Evolutionary conservation across 192 early-diverging fungal genomes (phyloP), one percentile per base, ranked within the genome.

Genomic region (Gigaspora rosea): DNA sequence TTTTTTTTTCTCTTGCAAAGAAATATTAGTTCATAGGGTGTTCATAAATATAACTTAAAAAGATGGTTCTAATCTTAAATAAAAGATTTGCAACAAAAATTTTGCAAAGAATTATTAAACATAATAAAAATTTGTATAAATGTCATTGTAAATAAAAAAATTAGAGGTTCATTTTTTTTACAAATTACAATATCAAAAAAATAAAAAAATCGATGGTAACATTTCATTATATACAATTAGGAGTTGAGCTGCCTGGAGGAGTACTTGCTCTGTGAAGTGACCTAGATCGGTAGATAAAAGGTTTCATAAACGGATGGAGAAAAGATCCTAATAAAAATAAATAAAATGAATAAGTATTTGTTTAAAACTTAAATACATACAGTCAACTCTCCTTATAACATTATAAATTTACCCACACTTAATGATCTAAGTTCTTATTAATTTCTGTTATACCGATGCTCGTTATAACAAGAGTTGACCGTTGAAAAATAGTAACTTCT

Each of bases 391-490:
- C 48, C 20, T 20, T 69, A 69, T 50, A 69, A 69, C 48, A 51
- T 27, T 7, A 22, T 50, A 20, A 18, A 69, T 50, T n/a, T 48
- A 51, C 22, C n/a, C n/a, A 50, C 36, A 27, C 8, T 32, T 51
- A 16, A 51, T 15, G 8, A 49, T 49, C 11, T 49, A 13, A 6
- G 13, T 51, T 15, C 8, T 12, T 69, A 27, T 10, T 47, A 22
- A 32, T 48, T n/a, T 27, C n/a, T 50, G 41, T 27, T 48, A 27
- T 20, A n/a, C 41, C 41, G 33, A 32, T 32, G 18, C 27, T 62
- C 59, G 64, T 66, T 66, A 66, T 66, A 66, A 66, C 36, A 36
- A 66, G 64, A 66, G 41, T 48, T 66, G 64, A 66, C 64, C n/a
- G 33, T 46, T 9, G 1, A 66, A 66, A 8, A 7, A 66, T 16